Base-by-base conservation (phyloP, 768 basidiomycete genomes). In the Mycena polygramma region DNA sequence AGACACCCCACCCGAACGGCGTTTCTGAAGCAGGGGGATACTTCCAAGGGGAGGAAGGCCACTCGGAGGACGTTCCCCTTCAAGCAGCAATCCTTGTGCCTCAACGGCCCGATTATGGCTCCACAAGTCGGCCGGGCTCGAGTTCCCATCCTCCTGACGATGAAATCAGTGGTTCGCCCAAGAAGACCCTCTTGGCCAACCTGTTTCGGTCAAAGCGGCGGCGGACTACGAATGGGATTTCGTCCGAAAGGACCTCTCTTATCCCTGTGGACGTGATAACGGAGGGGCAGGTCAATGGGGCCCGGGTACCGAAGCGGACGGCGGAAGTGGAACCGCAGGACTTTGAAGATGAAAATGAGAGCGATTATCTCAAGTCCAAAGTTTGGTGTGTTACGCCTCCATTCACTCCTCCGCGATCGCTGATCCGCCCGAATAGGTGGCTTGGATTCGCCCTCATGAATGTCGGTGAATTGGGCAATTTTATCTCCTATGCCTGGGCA, bases 381-480 rank as follows among this genome's bases (percentile, higher is more conserved):
- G 75, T 96, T 71, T 97, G 96, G 94, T 92, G 74, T 24, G 87
- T 82, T 20, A 24, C 41, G 57, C 19, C 24, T 37, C 39, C 43
- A 43, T 41, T 15, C 35, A 30, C 14, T 43, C 9, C 36, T 35
- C 46, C 59, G 54, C 26, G 11, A 49, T 55, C 37, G 69, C 62
- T 57, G 22, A 54, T 70, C 49, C 69, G 2, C 68, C n/a, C 7
- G 36, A n/a, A 69, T 60, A 95, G 95, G 97, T 97, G 97, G 95
- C 75, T 87, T 14, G 97, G 97, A 1, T 93, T 98, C 75, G 70
- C 89, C 17, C 85, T 98, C 57, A 96, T 98, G 91, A 95, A 96
- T 72, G 69, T 97, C 24, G 97, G 97, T 17, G 97, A 99, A 82
- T 83, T 88, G 24, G 88, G 96, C 8, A 98, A 98, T 77, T 98